Evolutionary conservation across 768 basidiomycete species (phyloP).

Genomic region (Cystobasidium onofrii): DNA sequence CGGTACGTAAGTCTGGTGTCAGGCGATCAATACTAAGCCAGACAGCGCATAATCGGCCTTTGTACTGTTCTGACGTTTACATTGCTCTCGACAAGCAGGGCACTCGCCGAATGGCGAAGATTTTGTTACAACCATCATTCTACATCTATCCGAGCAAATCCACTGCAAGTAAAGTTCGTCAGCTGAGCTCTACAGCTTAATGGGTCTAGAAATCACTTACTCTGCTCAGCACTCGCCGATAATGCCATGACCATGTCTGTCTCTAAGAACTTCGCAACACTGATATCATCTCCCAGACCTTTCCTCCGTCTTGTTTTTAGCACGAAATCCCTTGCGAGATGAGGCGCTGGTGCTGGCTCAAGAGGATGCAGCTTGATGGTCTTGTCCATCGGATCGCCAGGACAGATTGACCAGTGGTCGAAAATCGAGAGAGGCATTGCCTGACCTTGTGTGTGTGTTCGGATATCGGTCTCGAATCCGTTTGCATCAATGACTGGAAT

Average conservation of each 20-base stretch:
- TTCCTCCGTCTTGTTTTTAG: slow-evolving; percentile 93
- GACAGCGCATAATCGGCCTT: no score
- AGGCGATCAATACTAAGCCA: no score
- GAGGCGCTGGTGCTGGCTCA: slow-evolving; percentile 94
- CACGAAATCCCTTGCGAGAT: slow-evolving; percentile 85
- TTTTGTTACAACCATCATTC: neutral
- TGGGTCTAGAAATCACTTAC: neutral
- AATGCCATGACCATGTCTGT: slow-evolving; percentile 29
- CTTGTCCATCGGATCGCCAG: slow-evolving; percentile 95
- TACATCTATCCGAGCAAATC: slow-evolving; percentile 17
- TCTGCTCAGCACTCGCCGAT: slow-evolving; percentile 12
- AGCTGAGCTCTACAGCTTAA: neutral
- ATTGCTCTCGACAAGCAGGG: neutral
- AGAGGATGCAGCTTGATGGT: slow-evolving; percentile 90
- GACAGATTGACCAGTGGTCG: slow-evolving; percentile 94
- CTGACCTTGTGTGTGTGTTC: slow-evolving; percentile 96
- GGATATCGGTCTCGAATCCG: slow-evolving; percentile 94
- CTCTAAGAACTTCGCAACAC: slow-evolving; percentile 32
- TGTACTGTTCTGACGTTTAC: no score
- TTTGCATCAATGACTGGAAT: slow-evolving; percentile 98
- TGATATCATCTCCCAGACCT: slow-evolving; percentile 49
- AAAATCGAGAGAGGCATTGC: slow-evolving; percentile 97
- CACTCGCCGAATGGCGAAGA: neutral
- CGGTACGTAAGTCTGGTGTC: no score
- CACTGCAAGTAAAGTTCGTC: slow-evolving; percentile 5